These are phyloP conservation scores for Boletus sp. DNA, from an alignment of 768 basidiomycete genomes.

Conservation along the genomic window DNA sequence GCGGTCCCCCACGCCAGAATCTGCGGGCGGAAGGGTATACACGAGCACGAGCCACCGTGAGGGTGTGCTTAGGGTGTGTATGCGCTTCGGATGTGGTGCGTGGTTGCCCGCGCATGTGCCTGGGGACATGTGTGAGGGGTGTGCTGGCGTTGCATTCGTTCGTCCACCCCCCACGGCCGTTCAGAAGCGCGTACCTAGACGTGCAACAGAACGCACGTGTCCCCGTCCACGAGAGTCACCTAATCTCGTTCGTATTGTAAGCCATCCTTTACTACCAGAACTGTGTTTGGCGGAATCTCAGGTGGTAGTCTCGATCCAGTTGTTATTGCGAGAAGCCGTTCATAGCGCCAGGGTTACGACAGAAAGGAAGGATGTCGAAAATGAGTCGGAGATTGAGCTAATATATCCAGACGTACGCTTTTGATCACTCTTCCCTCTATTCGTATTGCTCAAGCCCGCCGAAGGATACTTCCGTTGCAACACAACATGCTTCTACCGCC, in stretches of 20 bases:
- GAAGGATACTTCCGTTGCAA: slow-evolving; percentile 1
- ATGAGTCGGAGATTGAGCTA: slow-evolving; percentile 14
- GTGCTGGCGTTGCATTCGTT: slow-evolving; percentile 7
- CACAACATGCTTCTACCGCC: background rate
- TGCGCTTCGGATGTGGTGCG: slow-evolving; percentile 20
- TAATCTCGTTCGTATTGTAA: background rate
- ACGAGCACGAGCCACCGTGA: background rate
- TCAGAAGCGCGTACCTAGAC: slow-evolving; percentile 1
- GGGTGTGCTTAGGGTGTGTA: slow-evolving; percentile 1
- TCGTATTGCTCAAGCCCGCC: background rate
- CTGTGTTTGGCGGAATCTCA: background rate
- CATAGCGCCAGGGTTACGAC: background rate
- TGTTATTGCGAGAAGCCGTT: background rate
- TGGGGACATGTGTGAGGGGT: slow-evolving; percentile 12
- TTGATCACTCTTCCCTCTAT: background rate
- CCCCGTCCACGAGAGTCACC: background rate
- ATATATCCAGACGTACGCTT: slow-evolving; percentile 24
- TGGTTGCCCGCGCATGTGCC: background rate
- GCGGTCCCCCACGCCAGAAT: background rate
- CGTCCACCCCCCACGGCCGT: background rate
- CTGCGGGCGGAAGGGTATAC: background rate
- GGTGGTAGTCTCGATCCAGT: background rate
- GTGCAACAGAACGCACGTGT: background rate
- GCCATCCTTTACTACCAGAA: background rate
- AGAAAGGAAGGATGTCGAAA: background rate